Evolutionary conservation across 169 alveolate species (phyloP), one percentile per base, ranked within the genome.

Genomic region (Cryptosporidium xiaoi): DNA sequence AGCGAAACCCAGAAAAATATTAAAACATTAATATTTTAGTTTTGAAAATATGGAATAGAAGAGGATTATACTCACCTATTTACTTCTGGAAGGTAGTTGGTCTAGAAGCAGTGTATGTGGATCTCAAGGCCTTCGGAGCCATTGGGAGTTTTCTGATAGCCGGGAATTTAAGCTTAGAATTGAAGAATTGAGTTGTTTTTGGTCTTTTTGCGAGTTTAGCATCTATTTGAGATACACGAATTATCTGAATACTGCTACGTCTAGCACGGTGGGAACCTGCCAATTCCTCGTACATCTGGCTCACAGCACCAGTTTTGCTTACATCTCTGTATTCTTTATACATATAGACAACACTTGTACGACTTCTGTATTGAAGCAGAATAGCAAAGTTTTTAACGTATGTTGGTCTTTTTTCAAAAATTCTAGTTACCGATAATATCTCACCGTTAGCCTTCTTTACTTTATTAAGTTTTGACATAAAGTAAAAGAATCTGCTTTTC

Each of bases 341-440:
- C 99, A 98, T 98, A 96, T 98, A 98, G 92, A 97, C 99, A 66
- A 97, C 96, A 82, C 98, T 99, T 58, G 99, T 97, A 91, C 99
- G 97, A 90, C 99, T 95, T 93, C 97, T 96, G 93, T 98, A 99
- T 83, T 99, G 96, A 83, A 98, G 93, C 95, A 97, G 96, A 66
- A 98, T 95, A 60, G 99, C 99, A 93, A 95, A 98, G 94, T 97
- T 99, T 94, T 97, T 95, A 68, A 94, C 99, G 83, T 90, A 90
- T 55, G 95, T 92, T 33, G 98, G 96, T 84, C 95, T 90, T 85
- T 94, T 94, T 90, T 98, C 99, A 64, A 82, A 71, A 82, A 94
- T 83, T 91, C 92, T 95, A 82, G 95, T 90, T 82, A 96, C 96
- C 46, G 99, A 97, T 83, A 97, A 93, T 82, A 98, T 94, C 95